Base-by-base conservation (phyloP, 352 stramenopile genomes). In the Globisporangium viniferum region DNA sequence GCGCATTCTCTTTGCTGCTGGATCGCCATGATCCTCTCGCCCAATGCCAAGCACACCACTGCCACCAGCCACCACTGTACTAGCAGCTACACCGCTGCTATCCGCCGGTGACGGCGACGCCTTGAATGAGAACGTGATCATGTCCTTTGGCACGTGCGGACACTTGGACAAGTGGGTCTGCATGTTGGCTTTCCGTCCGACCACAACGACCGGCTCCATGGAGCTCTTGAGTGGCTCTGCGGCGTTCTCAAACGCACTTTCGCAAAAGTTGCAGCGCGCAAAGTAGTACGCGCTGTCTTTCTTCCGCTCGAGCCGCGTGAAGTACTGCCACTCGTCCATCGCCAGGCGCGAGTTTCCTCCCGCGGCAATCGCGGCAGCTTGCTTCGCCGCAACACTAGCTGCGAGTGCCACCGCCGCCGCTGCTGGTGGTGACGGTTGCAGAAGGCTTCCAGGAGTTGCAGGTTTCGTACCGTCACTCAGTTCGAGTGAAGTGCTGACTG, bases 131-230 rank as follows among this genome's bases (percentile, higher is more conserved):
- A 61, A 67, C 29, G 75, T 69, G 0, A 72, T 39, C 20, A 74
- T 51, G 27, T 91, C 79, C 60, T 87, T 85, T 57, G 80, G 84
- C 41, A 94, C 71, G 59, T 94, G 84, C 0, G 80, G 74, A 54
- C 86, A 94, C 73, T 89, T 91, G 75, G 82, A 74, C 71, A 92
- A 69, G 64, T 94, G 86, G 3, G 86, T 94, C 75, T 92, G 86
- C 86, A 94, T 94, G 70, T 92, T 94, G 59, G 80, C 81, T 67
- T 92, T 94, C 31, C 86, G 79, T 0, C 84, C 86, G 72, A 90
- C 88, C 48, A 94, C 77, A 58, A 90, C 72, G 27, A 77, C 77
- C 27, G 84, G 79, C 48, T 79, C 73, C 78, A 91, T 86, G 0
- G 72, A 75, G 27, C 61, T 46, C 53, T 84, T 84, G 65, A 89